A percentile compares a stretch with the other conserved stretches of the same genome.
Evolutionary conservation across 495 filamentous ascomycete genomes (phyloP).

Genomic region (Penicillium antarcticum): DNA sequence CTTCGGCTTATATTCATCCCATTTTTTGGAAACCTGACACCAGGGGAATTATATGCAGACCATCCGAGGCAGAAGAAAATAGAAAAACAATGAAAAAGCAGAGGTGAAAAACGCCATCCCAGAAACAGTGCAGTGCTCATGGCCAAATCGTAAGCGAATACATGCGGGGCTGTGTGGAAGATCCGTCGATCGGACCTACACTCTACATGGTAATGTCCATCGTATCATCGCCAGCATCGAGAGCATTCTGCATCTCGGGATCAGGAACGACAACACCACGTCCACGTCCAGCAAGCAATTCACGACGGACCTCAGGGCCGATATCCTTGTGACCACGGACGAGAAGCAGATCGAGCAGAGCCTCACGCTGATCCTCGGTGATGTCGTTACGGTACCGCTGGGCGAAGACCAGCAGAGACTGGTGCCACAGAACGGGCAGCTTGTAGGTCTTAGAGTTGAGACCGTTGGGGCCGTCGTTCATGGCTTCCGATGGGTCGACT

Average conservation of each 20-base stretch:
- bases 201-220: conserved; percentile 63
- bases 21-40: conserved; percentile 17
- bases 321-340: conserved; percentile 84
- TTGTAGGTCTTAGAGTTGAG: conserved; percentile 50
- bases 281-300: conserved; percentile 84
- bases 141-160: conserved; percentile 27
- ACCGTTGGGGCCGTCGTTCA: conserved; percentile 37
- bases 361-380: conserved; percentile 90
- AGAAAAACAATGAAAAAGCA: conserved; percentile 6
- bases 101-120: conserved; percentile 31
- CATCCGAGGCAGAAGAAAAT: conserved; percentile 11
- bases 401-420: conserved; percentile 83
- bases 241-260: conserved; percentile 49
- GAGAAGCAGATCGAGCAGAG: conserved; percentile 82
- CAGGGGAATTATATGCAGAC: conserved; percentile 33
- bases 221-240: conserved; percentile 80
- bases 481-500: conserved; percentile 44
- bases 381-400: conserved; percentile 92
- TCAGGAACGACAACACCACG: conserved; percentile 70
- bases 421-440: conserved; percentile 88
- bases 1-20: neutral
- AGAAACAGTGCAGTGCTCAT: conserved; percentile 24
- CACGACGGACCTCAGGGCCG: conserved; percentile 86
- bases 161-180: conserved; percentile 12
- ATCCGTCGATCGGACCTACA: conserved; percentile 8